phyloP scores from a whole-genome alignment of 1,284 basidiomycete genomes.

The Sporisorium sorghi region DNA sequence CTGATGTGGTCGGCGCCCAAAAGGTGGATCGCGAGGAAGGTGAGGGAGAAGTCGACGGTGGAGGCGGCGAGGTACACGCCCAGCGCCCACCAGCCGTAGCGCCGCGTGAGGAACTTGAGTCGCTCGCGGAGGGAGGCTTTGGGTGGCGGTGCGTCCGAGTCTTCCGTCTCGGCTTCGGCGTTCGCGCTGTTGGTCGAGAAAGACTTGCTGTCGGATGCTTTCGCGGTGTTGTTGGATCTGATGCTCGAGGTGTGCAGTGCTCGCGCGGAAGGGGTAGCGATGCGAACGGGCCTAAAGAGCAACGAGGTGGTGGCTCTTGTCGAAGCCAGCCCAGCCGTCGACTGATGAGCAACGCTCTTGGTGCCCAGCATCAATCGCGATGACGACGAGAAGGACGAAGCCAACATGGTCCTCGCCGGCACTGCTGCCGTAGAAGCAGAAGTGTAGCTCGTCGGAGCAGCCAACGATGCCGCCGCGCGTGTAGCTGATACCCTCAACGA shows the following conservation, averaged over 20 bases:
- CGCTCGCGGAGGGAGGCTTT: slow-evolving; percentile 51
- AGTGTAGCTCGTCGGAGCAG: neutral
- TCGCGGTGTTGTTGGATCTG: neutral
- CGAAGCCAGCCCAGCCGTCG: neutral
- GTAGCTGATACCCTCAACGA: slow-evolving; percentile 19
- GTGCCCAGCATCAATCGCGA: neutral
- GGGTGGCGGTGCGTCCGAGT: slow-evolving; percentile 29
- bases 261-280: neutral
- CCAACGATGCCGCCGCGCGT: neutral
- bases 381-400: slow-evolving; percentile 1
- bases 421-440: neutral
- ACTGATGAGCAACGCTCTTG: neutral
- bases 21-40: slow-evolving; percentile 85
- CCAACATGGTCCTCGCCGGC: neutral
- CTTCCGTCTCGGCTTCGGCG: slow-evolving; percentile 9
- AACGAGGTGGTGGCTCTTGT: neutral
- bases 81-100: slow-evolving; percentile 68
- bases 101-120: slow-evolving; percentile 58
- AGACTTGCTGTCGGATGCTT: neutral
- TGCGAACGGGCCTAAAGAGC: neutral
- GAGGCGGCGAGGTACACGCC: slow-evolving; percentile 62
- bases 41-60: slow-evolving; percentile 71
- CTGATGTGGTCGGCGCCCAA: slow-evolving; percentile 90
- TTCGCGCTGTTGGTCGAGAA: neutral
- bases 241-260: neutral